Evolutionary conservation across 176 grass and related monocot genomes (phyloP), one percentile per base, ranked within the genome.

Genomic region (Thalia dealbata): DNA sequence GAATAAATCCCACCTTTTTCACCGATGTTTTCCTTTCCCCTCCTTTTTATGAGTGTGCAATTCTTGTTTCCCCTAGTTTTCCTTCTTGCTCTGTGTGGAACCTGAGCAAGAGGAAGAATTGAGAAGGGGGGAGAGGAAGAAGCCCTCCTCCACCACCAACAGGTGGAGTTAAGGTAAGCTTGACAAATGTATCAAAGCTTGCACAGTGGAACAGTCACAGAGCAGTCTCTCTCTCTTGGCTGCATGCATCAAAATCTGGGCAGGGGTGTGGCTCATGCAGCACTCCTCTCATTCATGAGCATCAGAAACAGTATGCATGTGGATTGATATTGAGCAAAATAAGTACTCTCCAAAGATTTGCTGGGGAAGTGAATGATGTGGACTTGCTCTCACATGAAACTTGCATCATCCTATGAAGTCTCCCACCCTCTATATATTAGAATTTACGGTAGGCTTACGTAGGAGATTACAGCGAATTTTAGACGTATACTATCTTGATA

Each of bases 201-300:
- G n/a, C 29, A 74, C 59, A 75, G 61, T 81, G 84, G 52, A 52
- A 64, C 60, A n/a, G 71, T 71, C 19, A 70, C n/a, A n/a, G 69
- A 71, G 64, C 52, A 26, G 44, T 76, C 71, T 80, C 48, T 38
- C 21, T 67, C 38, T 78, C 50, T 67, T 68, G 46, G 27, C 29
- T 82, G 82, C 74, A 88, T 88, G 87, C 92, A 92, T 92, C 81
- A 85, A 89, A 92, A 92, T 89, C 89, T 91, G 81, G 85, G 88
- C 83, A 67, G 58, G 25, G 70, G 79, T 59, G 63, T 88, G 79
- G 75, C 92, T 80, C 90, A 84, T 84, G 82, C 81, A 76, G 64
- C 79, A 78, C 89, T 69, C 75, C 76, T 75, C 73, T 84, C 69
- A 87, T 87, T 96, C 92, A 89, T 81, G 64, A 72, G 6, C 84